These are phyloP conservation scores for Cryptosporidium tyzzeri DNA, from an alignment of 169 alveolate genomes.

Conservation along the genomic window DNA sequence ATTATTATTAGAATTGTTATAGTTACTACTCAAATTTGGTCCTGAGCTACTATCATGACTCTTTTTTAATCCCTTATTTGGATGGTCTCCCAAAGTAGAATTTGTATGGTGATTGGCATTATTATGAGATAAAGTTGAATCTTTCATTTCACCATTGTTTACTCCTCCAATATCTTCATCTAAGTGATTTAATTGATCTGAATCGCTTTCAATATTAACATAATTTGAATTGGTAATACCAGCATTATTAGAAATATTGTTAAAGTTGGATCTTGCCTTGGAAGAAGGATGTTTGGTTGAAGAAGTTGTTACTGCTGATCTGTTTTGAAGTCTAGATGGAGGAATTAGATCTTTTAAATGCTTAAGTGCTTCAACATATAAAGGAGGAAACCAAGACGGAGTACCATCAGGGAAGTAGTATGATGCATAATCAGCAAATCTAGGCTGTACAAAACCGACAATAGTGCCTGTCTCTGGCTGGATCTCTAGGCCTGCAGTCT, in stretches of 20 bases:
- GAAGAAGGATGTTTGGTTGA: constrained; percentile 14
- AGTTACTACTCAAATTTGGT: neutral
- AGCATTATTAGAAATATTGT: neutral
- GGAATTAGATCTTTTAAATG: constrained; percentile 65
- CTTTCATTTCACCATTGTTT: neutral
- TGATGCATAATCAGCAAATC: constrained; percentile 76
- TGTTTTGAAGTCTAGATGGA: constrained; percentile 61
- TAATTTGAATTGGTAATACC: neutral
- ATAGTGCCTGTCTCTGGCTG: constrained; percentile 76
- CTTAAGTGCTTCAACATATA: constrained; percentile 70
- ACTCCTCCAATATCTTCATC: neutral
- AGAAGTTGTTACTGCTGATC: constrained; percentile 11
- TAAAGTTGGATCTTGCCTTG: neutral
- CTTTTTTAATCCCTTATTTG: neutral
- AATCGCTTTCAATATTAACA: neutral
- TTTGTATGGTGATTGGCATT: neutral
- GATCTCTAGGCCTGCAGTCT: constrained; percentile 70
- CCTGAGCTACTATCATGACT: constrained; percentile 2
- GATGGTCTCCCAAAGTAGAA: neutral
- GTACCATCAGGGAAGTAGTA: constrained; percentile 74
- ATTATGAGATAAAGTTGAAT: neutral
- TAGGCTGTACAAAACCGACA: constrained; percentile 70
- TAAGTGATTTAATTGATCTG: neutral
- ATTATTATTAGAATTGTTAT: neutral
- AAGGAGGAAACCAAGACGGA: constrained; percentile 75